phyloP scores from a whole-genome alignment of 2,329 filamentous ascomycete species.

The Sphaceloma murrayae region DNA sequence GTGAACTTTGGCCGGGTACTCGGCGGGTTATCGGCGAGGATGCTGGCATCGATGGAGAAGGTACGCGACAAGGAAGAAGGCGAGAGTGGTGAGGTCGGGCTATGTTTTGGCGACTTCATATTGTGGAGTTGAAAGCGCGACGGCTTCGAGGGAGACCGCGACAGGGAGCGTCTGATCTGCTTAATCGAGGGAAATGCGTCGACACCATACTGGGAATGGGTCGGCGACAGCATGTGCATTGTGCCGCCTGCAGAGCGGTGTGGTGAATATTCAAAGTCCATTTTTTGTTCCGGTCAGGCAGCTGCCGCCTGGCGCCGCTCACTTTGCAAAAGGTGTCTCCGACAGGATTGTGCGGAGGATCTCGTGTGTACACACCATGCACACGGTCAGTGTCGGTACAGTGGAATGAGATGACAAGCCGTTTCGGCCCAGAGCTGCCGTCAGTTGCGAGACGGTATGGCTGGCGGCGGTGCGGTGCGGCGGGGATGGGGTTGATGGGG shows the following conservation, averaged over 20 bases:
- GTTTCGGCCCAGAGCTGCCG: background rate
- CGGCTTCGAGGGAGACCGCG: constrained; percentile 81
- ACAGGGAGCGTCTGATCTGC: constrained; percentile 76
- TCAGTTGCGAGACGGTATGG: background rate
- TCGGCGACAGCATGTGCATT: constrained; percentile 78
- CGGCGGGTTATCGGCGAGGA: constrained; percentile 17
- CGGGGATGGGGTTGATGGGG: background rate
- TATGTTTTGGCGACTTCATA: constrained; percentile 36
- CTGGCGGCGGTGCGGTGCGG: background rate
- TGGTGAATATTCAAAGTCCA: constrained; percentile 44
- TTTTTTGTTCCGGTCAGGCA: constrained; percentile 20
- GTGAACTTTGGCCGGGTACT: constrained; percentile 44
- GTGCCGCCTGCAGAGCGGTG: constrained; percentile 56
- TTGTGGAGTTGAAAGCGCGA: constrained; percentile 56
- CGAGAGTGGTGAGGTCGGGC: constrained; percentile 37
- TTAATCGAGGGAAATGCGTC: constrained; percentile 74
- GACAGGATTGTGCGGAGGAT: constrained; percentile 13
- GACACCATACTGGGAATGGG: constrained; percentile 52
- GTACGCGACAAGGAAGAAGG: constrained; percentile 26
- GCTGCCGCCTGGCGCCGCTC: constrained; percentile 6
- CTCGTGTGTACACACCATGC: constrained; percentile 15
- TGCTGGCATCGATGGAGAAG: constrained; percentile 22
- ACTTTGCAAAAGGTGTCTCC: constrained; percentile 12
- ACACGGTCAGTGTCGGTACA: background rate
- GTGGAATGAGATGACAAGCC: background rate